Evolutionary conservation across 2,329 filamentous ascomycete genomes (phyloP).

Genomic region (Elsinoe fawcettii): DNA sequence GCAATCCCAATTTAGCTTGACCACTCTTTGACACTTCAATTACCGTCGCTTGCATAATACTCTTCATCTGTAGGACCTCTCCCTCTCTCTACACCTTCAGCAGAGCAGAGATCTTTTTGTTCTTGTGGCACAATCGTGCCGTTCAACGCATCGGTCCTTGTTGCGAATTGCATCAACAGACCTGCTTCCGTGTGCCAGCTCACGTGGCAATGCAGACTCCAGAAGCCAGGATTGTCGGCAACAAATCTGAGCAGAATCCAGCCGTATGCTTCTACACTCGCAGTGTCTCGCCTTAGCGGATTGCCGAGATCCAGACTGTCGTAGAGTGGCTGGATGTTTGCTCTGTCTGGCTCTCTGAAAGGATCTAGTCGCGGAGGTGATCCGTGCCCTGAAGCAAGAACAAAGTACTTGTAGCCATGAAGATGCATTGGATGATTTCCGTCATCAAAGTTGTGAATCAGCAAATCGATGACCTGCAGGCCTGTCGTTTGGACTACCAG

Average conservation of each 20-base stretch:
- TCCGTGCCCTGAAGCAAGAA: conserved; percentile 30
- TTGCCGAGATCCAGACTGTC: conserved; percentile 32
- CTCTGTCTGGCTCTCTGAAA: conserved; percentile 21
- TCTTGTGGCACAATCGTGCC: conserved; percentile 39
- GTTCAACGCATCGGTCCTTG: conserved; percentile 40
- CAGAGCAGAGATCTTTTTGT: conserved; percentile 40
- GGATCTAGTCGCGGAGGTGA: conserved; percentile 25
- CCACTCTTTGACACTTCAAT: background rate
- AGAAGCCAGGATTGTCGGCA: conserved; percentile 51
- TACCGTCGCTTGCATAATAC: conserved; percentile 17
- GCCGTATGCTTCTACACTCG: conserved; percentile 47
- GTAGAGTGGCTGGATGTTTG: conserved; percentile 27
- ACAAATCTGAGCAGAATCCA: conserved; percentile 50
- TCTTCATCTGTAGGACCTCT: conserved; percentile 43
- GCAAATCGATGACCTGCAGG: conserved; percentile 31
- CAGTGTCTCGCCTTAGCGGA: conserved; percentile 45
- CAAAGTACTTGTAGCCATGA: conserved; percentile 32
- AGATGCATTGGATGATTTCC: conserved; percentile 31
- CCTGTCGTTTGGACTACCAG: conserved; percentile 33
- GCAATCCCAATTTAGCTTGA: background rate
- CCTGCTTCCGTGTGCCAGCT: conserved; percentile 53
- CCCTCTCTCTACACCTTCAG: conserved; percentile 42
- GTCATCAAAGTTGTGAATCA: conserved; percentile 32
- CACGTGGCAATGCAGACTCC: conserved; percentile 54
- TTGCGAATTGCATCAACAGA: conserved; percentile 53